A percentile compares a stretch with the other conserved stretches of the same genome.
phyloP scores from a whole-genome alignment of 441 rosid species.

The Arabidopsis lyrata region DNA sequence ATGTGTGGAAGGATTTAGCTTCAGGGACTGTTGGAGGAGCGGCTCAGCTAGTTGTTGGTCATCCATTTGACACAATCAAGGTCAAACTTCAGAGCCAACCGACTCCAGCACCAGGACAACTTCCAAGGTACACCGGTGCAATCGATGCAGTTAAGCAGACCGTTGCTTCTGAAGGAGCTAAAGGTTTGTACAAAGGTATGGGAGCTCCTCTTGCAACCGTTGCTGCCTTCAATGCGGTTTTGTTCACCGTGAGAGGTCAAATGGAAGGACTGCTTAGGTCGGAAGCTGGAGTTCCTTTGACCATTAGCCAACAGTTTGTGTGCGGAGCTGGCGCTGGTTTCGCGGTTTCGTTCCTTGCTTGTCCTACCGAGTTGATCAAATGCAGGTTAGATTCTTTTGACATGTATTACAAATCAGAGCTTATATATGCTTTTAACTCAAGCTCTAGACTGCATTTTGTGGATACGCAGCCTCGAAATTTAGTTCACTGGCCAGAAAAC shows the following conservation, averaged over 20 bases:
- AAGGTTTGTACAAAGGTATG: constrained; percentile 96
- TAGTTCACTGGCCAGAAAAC: neutral
- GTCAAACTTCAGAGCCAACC: constrained; percentile 99
- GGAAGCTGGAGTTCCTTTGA: constrained; percentile 76
- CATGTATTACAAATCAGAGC: neutral
- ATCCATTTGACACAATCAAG: constrained; percentile 97
- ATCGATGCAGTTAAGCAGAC: constrained; percentile 91
- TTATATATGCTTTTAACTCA: neutral
- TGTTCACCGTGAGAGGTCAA: constrained; percentile 93
- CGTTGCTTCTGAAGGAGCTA: constrained; percentile 82
- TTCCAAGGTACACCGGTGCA: constrained; percentile 76
- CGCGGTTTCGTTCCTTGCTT: constrained; percentile 95
- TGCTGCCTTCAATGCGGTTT: constrained; percentile 94
- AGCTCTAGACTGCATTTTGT: neutral
- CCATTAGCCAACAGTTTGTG: constrained; percentile 76
- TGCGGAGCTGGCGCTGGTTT: constrained; percentile 94
- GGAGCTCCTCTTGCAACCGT: constrained; percentile 98
- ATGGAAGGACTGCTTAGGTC: constrained; percentile 87
- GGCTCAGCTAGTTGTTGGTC: constrained; percentile 86
- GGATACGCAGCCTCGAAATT: neutral
- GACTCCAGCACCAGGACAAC: constrained; percentile 75
- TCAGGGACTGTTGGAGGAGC: constrained; percentile 97
- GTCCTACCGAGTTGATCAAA: constrained; percentile 95
- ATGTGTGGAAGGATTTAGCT: constrained; percentile 80
- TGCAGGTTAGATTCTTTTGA: constrained; percentile 68